Evolutionary conservation across 2,329 filamentous ascomycete genomes (phyloP), one percentile per base, ranked within the genome.

Genomic region (Epichloe gansuensis): DNA sequence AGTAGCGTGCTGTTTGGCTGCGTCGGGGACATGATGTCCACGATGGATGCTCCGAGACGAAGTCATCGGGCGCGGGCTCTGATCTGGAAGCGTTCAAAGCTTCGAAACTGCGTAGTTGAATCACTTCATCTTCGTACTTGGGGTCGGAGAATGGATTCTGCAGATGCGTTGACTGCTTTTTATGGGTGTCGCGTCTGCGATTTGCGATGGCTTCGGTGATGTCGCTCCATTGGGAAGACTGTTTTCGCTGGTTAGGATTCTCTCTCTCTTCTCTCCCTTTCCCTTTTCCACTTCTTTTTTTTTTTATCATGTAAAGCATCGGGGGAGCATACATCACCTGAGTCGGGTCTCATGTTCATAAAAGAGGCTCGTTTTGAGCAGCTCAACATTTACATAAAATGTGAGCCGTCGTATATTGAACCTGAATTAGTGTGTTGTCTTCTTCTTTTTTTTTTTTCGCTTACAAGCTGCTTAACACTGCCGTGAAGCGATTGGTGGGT

Each of bases 101-200:
- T 42, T 43, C 40, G 45, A 44, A 44, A 50, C 11, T 53, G 44
- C 36, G 43, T 34, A 51, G 38, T n/a, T 46, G 35, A 15, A 51
- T 45, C 15, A 45, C 51, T 21, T 57, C 42, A 17, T 50, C 44
- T 40, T 53, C 50, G n/a, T 52, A 15, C 21, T 27, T 34, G 25
- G 54, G 52, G 15, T 55, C 52, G 9, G 50, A 50, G 47, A 54
- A 51, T 9, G 52, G 52, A 35, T 54, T 40, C 9, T n/a, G 39
- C 47, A 38, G 31, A 39, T 36, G 34, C 9, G 36, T 27, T 17
- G 41, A 25, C 17, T 45, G 46, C 34, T 46, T 52, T 21, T 47
- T 34, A 15, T 31, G 46, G 11, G 21, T 35, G 15, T n/a, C 39
- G 12, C n/a, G 8, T 31, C n/a, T 11, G 15, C 31, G 27, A 6